Evolutionary conservation across 2,329 filamentous ascomycete genomes (phyloP).

Genomic region (Aspergillus neoniger): DNA sequence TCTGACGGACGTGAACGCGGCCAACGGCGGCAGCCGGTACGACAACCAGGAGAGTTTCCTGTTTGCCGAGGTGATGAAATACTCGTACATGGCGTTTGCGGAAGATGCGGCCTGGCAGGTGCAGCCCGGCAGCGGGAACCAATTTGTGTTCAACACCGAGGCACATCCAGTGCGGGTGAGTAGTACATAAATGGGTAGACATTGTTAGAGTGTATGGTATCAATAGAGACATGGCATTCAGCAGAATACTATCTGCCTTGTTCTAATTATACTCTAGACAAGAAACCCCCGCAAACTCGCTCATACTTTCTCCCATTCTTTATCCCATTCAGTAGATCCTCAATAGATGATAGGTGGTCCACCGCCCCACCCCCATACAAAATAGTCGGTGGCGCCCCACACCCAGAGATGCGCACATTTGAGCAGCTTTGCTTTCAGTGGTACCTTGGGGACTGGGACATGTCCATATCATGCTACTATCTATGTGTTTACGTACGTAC

Average conservation of each 20-base stretch:
- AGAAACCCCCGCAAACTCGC: neutral
- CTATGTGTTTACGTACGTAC: neutral
- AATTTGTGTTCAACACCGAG: slow-evolving; percentile 66
- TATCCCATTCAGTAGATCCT: no score
- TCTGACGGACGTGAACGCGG: slow-evolving; percentile 65
- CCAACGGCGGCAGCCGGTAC: slow-evolving; percentile 60
- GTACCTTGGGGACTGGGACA: slow-evolving; percentile 20
- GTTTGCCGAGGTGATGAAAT: slow-evolving; percentile 87
- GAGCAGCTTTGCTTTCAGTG: slow-evolving; percentile 19
- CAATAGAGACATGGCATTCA: neutral
- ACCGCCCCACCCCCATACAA: neutral
- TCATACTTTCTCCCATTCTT: neutral
- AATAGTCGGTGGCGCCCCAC: neutral
- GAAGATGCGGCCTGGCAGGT: slow-evolving; percentile 63
- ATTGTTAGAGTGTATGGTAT: slow-evolving; percentile 1
- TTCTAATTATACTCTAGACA: no score
- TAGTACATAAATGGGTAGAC: neutral
- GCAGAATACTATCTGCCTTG: no score
- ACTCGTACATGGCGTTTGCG: slow-evolving; percentile 71
- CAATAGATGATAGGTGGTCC: no score
- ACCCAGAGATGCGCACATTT: slow-evolving; percentile 25
- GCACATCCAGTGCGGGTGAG: slow-evolving; percentile 54
- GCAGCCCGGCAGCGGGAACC: slow-evolving; percentile 50
- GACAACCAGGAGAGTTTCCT: slow-evolving; percentile 86
- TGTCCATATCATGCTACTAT: neutral